Base-by-base conservation (phyloP, 163 green algal species). In the Coccomyxa subellipsoidea region DNA sequence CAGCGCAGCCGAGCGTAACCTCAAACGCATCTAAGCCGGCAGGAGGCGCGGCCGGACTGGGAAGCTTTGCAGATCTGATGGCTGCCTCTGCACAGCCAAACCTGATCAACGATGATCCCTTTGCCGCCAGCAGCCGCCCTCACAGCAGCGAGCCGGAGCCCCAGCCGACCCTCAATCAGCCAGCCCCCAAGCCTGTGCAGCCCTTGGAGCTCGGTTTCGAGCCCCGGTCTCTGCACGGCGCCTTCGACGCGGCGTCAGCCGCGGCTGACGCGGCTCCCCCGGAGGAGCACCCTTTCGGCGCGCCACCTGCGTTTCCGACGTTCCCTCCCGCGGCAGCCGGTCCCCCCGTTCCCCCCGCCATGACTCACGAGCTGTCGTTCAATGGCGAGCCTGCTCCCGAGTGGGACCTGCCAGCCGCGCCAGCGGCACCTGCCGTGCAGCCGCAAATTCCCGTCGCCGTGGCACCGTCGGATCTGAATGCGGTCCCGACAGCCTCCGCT, bases 61-160 rank as follows among this genome's bases (percentile, higher is more conserved):
- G 18, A n/a, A 32, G 32, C 32, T 77, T 77, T 77, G 70, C 31
- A 27, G 70, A 77, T n/a, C 70, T 77, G 70, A 40, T 77, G 32
- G 70, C 70, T 2, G 70, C 10, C 4, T 77, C 70, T 47, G 31
- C 70, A 23, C 70, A 40, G 70, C 70, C 70, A 31, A 77, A 23
- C 8, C 31, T 77, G 31, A 38, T 77, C 31, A 32, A 77, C 70
- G 32, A 12, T 31, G 32, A 77, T 34, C 47, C 47, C 47, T 59
- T 59, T 59, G 47, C 47, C 23, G 47, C 47, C 47, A 59, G 47
- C 47, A 59, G 47, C 3, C 23, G 47, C n/a, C n/a, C n/a, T n/a
- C 47, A 59, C 47, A 59, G 47, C 47, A 59, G 47, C 47, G 15
- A 59, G 47, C 15, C 47, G n/a, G n/a, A n/a, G n/a, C n/a, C n/a